phyloP scores from a whole-genome alignment of 495 filamentous ascomycete species.

The Parathielavia hyrcaniae region DNA sequence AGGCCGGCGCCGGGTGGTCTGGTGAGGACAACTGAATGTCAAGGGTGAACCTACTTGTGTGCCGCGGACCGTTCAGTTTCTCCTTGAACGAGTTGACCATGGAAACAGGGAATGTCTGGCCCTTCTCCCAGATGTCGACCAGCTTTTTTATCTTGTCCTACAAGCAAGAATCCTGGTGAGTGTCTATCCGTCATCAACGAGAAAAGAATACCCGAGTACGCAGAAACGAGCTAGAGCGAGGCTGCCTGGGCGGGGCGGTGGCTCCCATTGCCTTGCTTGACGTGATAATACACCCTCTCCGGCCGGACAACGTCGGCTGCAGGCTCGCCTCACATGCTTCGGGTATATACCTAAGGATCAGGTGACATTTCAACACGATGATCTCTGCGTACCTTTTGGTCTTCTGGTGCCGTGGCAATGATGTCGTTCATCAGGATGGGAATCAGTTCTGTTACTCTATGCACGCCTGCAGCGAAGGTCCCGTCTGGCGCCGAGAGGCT shows the following conservation, averaged over 20 bases:
- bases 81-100: conserved; percentile 84
- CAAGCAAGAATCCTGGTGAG: conserved; percentile 39
- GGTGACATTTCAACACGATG: conserved; percentile 16
- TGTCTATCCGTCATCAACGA: conserved; percentile 26
- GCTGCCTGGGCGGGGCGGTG: not conserved
- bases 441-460: conserved; percentile 92
- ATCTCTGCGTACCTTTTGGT: conserved; percentile 89
- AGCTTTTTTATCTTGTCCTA: conserved; percentile 97
- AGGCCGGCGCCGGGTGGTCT: not conserved
- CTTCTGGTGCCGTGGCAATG: conserved; percentile 76
- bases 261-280: not conserved
- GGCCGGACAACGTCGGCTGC: not conserved
- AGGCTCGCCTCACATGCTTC: conserved; percentile 4
- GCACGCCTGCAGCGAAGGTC: conserved; percentile 88
- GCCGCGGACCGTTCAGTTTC: conserved; percentile 59
- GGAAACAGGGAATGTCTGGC: conserved; percentile 75
- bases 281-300: not conserved
- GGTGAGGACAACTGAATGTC: not conserved
- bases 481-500: conserved; percentile 74
- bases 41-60: conserved; percentile 57
- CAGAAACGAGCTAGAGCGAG: conserved; percentile 6
- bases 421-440: conserved; percentile 94
- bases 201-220: conserved; percentile 8
- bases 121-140: conserved; percentile 96
- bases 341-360: conserved; percentile 4